phyloP scores from a whole-genome alignment of 2,329 filamentous ascomycete genomes.

The Xylariaceae sp. region DNA sequence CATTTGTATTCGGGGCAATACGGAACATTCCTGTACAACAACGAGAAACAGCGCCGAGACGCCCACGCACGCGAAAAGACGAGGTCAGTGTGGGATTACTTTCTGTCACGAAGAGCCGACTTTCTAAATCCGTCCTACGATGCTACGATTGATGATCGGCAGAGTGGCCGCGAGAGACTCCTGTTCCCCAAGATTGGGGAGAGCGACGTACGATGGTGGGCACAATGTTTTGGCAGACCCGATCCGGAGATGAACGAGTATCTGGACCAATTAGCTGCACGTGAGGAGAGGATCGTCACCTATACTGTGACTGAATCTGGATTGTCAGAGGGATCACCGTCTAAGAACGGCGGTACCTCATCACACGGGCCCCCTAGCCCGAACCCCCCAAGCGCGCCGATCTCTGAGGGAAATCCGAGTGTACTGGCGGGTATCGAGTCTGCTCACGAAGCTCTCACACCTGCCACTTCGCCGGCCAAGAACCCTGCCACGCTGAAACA shows the following conservation, averaged over 20 bases:
- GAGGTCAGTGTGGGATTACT: constrained; percentile 93
- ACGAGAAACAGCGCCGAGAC: constrained; percentile 79
- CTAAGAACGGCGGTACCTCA: constrained; percentile 21
- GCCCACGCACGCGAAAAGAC: constrained; percentile 66
- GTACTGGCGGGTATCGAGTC: constrained; percentile 59
- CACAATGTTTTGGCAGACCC: constrained; percentile 76
- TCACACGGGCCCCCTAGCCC: constrained; percentile 33
- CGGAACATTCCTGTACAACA: constrained; percentile 94
- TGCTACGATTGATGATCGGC: constrained; percentile 67
- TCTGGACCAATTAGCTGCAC: constrained; percentile 49
- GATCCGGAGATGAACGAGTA: constrained; percentile 90
- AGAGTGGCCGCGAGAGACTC: constrained; percentile 75
- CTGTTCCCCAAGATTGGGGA: constrained; percentile 68
- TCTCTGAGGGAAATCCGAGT: constrained; percentile 38
- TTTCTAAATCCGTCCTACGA: constrained; percentile 84
- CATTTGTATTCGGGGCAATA: constrained; percentile 96
- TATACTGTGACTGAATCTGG: constrained; percentile 21
- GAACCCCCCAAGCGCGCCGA: constrained; percentile 35
- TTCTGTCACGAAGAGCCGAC: constrained; percentile 72
- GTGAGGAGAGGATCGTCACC: constrained; percentile 38
- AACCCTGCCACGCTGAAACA: constrained; percentile 37
- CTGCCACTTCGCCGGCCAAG: constrained; percentile 21
- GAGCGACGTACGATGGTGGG: constrained; percentile 85
- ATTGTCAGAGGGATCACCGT: constrained; percentile 18
- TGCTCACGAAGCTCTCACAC: constrained; percentile 49